Evolutionary conservation across 1,284 basidiomycete species (phyloP), one percentile per base, ranked within the genome.

Genomic region (Sanguinoderma infundibulare): DNA sequence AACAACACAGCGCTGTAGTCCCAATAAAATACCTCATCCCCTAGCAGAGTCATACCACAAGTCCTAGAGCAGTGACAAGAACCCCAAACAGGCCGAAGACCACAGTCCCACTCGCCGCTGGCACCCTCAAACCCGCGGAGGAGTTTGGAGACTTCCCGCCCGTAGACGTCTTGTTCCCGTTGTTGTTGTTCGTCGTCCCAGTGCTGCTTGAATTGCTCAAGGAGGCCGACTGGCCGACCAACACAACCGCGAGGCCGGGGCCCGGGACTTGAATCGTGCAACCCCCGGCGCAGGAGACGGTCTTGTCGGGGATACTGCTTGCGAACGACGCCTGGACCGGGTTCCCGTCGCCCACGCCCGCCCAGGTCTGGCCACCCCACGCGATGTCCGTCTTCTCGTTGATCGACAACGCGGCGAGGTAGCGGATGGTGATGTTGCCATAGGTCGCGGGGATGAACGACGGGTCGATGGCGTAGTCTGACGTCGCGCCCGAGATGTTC

Each of bases 331-430:
- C 67, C 26, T 70, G 68, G 63, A 80, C 80, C 10, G 74, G 70
- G 2, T 63, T 64, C 14, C 81, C 81, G 62, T 74, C 73, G 2
- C 67, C 69, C 26, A 72, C 71, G 71, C 79, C 73, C 77, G 79
- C 78, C 57, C 80, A 69, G 42, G 73, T 75, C 62, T 70, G 66
- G 34, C 83, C 83, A 6, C 81, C 80, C 86, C 86, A 90, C 8
- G 80, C 80, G 66, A 90, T 87, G 59, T 85, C 78, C 61, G 76
- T 79, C 67, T 82, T 81, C 71, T 87, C 86, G 12, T 74, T 73
- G n/a, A 84, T 77, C 51, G 73, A 77, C 6, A 76, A 70, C 7
- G 81, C 81, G 17, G 74, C 68, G 26, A 85, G 74, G 66, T 78
- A 81, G 56, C 81, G 81, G 20, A 84, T 79, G 7, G 73, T 74